A percentile compares a stretch with the other conserved stretches of the same genome.
Evolutionary conservation across 257 asterid genomes (phyloP).

Genomic region (Verbascum thapsus): DNA sequence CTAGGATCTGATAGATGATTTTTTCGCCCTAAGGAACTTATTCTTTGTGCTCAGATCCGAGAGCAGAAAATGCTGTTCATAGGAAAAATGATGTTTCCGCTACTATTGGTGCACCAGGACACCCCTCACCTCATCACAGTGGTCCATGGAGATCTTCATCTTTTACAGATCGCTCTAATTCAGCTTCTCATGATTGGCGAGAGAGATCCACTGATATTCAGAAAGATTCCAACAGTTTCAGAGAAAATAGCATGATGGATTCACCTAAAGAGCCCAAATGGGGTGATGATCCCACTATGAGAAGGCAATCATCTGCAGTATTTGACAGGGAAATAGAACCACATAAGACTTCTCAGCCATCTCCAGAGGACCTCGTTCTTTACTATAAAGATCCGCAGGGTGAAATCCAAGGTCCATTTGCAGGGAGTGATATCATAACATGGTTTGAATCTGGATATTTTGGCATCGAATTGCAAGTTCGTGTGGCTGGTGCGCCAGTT

Average conservation of each 20-base stretch:
- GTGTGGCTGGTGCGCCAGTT: slow-evolving; percentile 65
- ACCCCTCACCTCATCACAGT: slow-evolving; percentile 42
- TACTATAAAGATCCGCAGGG: slow-evolving; percentile 94
- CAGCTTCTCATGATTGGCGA: slow-evolving; percentile 53
- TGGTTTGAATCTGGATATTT: slow-evolving; percentile 98
- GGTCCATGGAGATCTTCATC: slow-evolving; percentile 76
- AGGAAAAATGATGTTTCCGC: slow-evolving; percentile 36
- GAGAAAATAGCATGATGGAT: slow-evolving; percentile 49
- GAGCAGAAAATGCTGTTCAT: slow-evolving; percentile 40
- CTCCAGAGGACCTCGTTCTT: slow-evolving; percentile 88
- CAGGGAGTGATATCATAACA: slow-evolving; percentile 90
- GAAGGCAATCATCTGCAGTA: slow-evolving; percentile 61
- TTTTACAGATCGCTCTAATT: slow-evolving; percentile 53
- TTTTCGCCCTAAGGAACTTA: slow-evolving; percentile 4
- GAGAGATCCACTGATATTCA: slow-evolving; percentile 48
- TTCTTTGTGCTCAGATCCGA: slow-evolving; percentile 39
- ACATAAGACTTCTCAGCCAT: slow-evolving; percentile 49
- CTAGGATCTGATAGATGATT: slow-evolving; percentile 11
- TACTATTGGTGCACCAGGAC: slow-evolving; percentile 37
- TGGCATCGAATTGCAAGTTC: slow-evolving; percentile 95
- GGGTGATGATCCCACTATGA: slow-evolving; percentile 54
- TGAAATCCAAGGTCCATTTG: slow-evolving; percentile 86
- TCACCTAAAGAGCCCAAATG: slow-evolving; percentile 55
- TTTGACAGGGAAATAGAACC: slow-evolving; percentile 59
- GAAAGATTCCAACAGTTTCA: slow-evolving; percentile 48